Conservation (phyloP, 2,329 filamentous ascomycete species). For the Penicillium expansum region DNA sequence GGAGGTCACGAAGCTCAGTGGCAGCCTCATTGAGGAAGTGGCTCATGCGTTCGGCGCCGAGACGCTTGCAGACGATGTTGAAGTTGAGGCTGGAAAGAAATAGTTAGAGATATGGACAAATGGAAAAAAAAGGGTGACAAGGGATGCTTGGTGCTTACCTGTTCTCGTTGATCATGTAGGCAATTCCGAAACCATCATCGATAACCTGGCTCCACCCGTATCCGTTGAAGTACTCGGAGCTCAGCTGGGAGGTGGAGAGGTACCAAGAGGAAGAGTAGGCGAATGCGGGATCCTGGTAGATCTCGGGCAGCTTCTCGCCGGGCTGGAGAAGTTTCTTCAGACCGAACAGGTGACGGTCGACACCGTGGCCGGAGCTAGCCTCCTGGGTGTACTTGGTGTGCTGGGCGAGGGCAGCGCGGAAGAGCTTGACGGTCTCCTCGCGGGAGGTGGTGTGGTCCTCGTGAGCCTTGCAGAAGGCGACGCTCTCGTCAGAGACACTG, state of each 20-base stretch:
- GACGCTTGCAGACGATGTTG: constrained; percentile 91
- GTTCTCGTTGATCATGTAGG: constrained; percentile 99
- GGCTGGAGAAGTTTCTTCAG: constrained; percentile 84
- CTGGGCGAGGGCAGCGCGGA: constrained; percentile 75
- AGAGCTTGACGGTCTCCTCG: constrained; percentile 67
- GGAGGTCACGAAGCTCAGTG: constrained; percentile 79
- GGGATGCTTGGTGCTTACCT: constrained; percentile 53
- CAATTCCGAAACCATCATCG: constrained; percentile 92
- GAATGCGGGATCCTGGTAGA: constrained; percentile 86
- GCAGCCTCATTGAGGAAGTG: constrained; percentile 95
- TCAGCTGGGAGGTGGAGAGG: constrained; percentile 83
- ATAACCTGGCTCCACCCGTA: constrained; percentile 99
- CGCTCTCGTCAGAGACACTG: constrained; percentile 83
- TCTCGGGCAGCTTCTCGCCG: constrained; percentile 74
- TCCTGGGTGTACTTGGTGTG: constrained; percentile 90
- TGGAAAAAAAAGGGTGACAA: neutral
- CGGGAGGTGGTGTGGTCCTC: constrained; percentile 63
- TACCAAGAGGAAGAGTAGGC: constrained; percentile 84
- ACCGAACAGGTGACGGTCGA: constrained; percentile 95
- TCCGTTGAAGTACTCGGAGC: constrained; percentile 96
- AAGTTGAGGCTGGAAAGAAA: constrained; percentile 73
- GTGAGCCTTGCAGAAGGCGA: constrained; percentile 87
- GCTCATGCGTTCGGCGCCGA: constrained; percentile 90
- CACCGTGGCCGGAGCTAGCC: constrained; percentile 86
- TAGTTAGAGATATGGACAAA: constrained; percentile 4